Evolutionary conservation across 2,329 filamentous ascomycete genomes (phyloP).

Genomic region (Knufia fluminis): DNA sequence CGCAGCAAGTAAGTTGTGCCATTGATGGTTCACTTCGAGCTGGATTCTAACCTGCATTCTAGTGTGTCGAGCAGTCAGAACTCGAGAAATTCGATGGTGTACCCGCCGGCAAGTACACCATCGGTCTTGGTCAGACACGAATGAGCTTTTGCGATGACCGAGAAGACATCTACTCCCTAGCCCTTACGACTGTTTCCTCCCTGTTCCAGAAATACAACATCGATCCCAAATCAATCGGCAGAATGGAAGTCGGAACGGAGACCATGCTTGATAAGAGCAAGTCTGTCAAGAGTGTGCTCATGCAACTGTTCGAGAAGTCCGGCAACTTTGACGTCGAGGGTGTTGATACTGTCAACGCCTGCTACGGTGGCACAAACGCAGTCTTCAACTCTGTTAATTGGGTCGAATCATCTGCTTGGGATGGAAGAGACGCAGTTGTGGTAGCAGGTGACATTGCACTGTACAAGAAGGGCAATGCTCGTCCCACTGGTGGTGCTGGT

Average conservation of each 20-base stretch:
- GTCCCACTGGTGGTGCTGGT: constrained; percentile 72
- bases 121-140: constrained; percentile 81
- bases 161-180: constrained; percentile 87
- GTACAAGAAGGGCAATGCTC: constrained; percentile 73
- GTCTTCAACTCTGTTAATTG: constrained; percentile 77
- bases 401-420: constrained; percentile 80
- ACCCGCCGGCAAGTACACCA: constrained; percentile 75
- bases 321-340: constrained; percentile 79
- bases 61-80: constrained; percentile 78
- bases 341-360: constrained; percentile 74
- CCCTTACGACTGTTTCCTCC: constrained; percentile 67
- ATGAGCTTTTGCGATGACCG: constrained; percentile 89
- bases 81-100: constrained; percentile 83
- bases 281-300: constrained; percentile 79
- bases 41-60: constrained; percentile 11
- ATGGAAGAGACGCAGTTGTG: constrained; percentile 71
- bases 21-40: neutral
- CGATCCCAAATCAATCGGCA: constrained; percentile 66
- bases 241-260: constrained; percentile 77
- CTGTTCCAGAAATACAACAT: constrained; percentile 76
- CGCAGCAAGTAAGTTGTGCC: constrained; percentile 61
- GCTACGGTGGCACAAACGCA: constrained; percentile 79
- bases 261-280: constrained; percentile 83
- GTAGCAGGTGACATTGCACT: constrained; percentile 75
- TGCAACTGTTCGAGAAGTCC: constrained; percentile 65